Evolutionary conservation across 225 moss, liverwort and hornwort genomes (phyloP).

Genomic region (Polytrichum formosum): DNA sequence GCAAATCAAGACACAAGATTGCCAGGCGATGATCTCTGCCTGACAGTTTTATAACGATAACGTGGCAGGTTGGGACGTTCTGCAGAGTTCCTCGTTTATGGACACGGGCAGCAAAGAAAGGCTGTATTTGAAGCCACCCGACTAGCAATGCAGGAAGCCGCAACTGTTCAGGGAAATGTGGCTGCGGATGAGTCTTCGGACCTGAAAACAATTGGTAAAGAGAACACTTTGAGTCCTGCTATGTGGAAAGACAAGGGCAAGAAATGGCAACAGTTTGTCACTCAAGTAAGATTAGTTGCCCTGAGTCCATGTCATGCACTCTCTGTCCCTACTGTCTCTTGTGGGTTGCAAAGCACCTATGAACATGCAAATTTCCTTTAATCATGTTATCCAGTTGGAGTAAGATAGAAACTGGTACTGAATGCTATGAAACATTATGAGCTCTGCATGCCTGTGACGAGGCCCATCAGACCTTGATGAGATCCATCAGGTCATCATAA

Average conservation of each 20-base stretch:
- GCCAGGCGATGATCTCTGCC: background rate
- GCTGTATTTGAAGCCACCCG: conserved; percentile 91
- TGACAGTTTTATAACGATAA: background rate
- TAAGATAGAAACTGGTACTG: no score
- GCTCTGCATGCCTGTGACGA: no score
- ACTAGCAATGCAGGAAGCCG: conserved; percentile 52
- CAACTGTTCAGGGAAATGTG: conserved; percentile 13
- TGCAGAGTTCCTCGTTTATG: conserved; percentile 85
- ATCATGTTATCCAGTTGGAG: no score
- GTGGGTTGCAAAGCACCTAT: no score
- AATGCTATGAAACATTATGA: no score
- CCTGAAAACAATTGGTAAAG: conserved; percentile 21
- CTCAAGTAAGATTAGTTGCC: conserved; percentile 50
- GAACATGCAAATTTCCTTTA: no score
- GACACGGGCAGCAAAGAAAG: conserved; percentile 85
- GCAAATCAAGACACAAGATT: no score
- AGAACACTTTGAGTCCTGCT: conserved; percentile 31
- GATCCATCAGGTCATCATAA: no score
- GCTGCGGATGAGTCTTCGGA: conserved; percentile 23
- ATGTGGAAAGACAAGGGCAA: conserved; percentile 87
- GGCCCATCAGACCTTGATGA: no score
- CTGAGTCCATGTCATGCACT: background rate
- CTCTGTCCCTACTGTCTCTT: no score
- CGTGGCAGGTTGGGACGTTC: conserved; percentile 77
- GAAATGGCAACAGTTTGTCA: conserved; percentile 87